Evolutionary conservation across 1,284 basidiomycete genomes (phyloP).

Genomic region (Sporisorium exsertum): DNA sequence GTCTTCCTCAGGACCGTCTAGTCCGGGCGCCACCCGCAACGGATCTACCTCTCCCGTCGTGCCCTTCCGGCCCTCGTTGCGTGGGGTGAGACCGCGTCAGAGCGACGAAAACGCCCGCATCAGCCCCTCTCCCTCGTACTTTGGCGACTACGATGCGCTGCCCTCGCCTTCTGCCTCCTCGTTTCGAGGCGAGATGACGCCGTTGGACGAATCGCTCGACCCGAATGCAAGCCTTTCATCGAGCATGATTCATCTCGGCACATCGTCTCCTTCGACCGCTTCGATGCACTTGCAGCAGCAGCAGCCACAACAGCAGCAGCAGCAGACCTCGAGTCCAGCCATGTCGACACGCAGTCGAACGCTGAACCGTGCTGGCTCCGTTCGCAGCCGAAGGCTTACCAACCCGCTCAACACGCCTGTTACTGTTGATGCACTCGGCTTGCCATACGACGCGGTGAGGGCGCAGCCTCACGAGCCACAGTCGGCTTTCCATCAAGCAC

Average conservation of each 20-base stretch:
- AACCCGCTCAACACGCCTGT: constrained; percentile 40
- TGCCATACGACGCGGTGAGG: constrained; percentile 1
- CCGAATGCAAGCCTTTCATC: constrained; percentile 22
- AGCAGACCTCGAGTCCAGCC: constrained; percentile 36
- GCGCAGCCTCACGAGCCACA: background rate
- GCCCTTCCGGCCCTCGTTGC: constrained; percentile 35
- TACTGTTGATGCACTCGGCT: constrained; percentile 3
- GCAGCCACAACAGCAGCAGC: constrained; percentile 4
- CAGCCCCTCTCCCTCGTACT: constrained; percentile 41
- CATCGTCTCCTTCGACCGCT: constrained; percentile 22
- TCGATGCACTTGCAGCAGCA: constrained; percentile 17
- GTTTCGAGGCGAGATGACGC: constrained; percentile 14
- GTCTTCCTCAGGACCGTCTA: constrained; percentile 33
- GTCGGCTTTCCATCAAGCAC: constrained; percentile 10
- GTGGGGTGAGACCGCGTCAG: constrained; percentile 26
- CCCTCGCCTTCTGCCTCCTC: constrained; percentile 25
- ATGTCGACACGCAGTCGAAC: constrained; percentile 51
- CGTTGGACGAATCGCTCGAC: constrained; percentile 15
- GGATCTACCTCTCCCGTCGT: constrained; percentile 37
- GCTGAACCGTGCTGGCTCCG: constrained; percentile 26
- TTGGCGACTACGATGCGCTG: constrained; percentile 33
- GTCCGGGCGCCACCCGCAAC: constrained; percentile 32
- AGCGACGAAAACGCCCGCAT: constrained; percentile 46
- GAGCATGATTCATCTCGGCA: constrained; percentile 30
- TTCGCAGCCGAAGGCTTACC: constrained; percentile 30